Conservation (phyloP, 2,329 filamentous ascomycete genomes). For the Sordariomycetes sp. region DNA sequence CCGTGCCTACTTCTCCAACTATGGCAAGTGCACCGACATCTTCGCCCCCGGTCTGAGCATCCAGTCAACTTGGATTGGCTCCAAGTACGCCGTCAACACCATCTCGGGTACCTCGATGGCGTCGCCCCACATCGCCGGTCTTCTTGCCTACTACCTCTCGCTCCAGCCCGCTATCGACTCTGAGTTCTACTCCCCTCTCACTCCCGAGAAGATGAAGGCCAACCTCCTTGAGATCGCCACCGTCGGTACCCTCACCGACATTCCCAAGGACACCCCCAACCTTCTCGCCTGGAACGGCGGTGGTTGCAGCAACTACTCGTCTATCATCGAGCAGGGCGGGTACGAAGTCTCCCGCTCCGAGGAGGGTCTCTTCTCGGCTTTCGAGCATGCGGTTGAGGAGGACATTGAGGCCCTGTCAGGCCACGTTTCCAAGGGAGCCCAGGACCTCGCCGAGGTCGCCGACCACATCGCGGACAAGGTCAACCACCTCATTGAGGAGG, state of each 20-base stretch:
- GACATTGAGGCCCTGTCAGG: constrained; percentile 50
- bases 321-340: constrained; percentile 65
- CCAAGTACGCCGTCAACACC: constrained; percentile 92
- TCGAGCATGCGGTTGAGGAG: constrained; percentile 48
- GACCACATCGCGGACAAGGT: constrained; percentile 55
- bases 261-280: constrained; percentile 82
- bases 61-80: constrained; percentile 95
- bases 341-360: constrained; percentile 49
- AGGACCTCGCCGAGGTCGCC: constrained; percentile 42
- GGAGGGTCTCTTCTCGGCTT: constrained; percentile 29
- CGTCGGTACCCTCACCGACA: constrained; percentile 63
- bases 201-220: constrained; percentile 87
- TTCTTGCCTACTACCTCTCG: constrained; percentile 95
- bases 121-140: constrained; percentile 91
- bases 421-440: constrained; percentile 43
- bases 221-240: constrained; percentile 79
- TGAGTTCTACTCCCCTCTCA: constrained; percentile 81
- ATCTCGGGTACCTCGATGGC: constrained; percentile 99
- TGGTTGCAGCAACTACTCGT: constrained; percentile 80
- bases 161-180: constrained; percentile 87
- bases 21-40: constrained; percentile 98
- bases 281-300: constrained; percentile 98
- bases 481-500: constrained; percentile 47
- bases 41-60: constrained; percentile 97
- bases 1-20: constrained; percentile 99